phyloP scores from a whole-genome alignment of 2,329 filamentous ascomycete genomes.

The Exophiala alcalophila region DNA sequence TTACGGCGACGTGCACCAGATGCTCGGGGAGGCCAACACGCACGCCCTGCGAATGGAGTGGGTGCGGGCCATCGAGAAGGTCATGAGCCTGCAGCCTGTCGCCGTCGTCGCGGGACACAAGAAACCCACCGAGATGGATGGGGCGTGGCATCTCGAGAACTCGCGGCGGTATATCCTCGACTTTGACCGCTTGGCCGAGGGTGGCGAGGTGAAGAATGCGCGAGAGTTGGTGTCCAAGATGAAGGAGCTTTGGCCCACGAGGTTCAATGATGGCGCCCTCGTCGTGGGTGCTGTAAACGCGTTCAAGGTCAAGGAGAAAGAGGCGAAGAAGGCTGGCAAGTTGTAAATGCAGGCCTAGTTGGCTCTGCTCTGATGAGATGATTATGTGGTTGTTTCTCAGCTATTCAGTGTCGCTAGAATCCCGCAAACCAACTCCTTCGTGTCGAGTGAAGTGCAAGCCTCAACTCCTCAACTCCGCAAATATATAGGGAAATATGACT shows the following conservation, averaged over 20 bases:
- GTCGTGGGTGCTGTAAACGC: conserved; percentile 4
- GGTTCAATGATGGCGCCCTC: conserved; percentile 15
- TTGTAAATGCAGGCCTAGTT: not conserved
- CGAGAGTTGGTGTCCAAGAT: conserved; percentile 57
- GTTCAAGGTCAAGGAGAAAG: conserved; percentile 72
- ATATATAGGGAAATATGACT: conserved; percentile 80
- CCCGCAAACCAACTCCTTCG: not conserved
- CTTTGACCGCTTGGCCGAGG: conserved; percentile 18
- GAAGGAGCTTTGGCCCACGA: conserved; percentile 4
- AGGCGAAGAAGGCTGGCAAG: conserved; percentile 52
- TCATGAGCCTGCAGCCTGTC: conserved; percentile 35
- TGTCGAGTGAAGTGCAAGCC: too few relatives aligned
- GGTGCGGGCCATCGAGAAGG: conserved; percentile 35
- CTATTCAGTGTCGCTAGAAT: too few relatives aligned
- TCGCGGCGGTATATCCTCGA: conserved; percentile 34
- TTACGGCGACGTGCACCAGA: conserved; percentile 40
- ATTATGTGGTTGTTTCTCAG: not conserved
- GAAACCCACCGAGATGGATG: conserved; percentile 31
- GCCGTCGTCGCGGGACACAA: conserved; percentile 38
- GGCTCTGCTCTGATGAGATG: too few relatives aligned
- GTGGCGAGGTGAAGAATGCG: conserved; percentile 61
- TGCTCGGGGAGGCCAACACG: conserved; percentile 38
- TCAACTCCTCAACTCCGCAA: conserved; percentile 58
- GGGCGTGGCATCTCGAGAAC: conserved; percentile 31
- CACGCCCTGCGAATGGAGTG: conserved; percentile 34